Base-by-base conservation (phyloP, 805 yeast genomes). In the Zygosaccharomyces gambellarensis region DNA sequence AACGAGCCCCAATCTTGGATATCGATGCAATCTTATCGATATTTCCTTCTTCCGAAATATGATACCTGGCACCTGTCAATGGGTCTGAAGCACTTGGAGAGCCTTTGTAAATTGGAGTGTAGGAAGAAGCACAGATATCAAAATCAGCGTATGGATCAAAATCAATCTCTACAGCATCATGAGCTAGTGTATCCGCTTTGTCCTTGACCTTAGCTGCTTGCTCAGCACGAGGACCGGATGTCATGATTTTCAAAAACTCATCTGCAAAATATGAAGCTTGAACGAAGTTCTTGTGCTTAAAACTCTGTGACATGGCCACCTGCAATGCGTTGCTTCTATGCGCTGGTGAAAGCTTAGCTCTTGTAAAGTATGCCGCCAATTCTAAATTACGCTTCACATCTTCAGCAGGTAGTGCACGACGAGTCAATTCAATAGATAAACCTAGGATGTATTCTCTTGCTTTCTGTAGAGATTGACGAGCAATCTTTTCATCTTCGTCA, bases 311-410 rank as follows among this genome's bases (percentile, higher is more conserved):
- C 94, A 92, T 87, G 36, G 99, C 99, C 49, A 90, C 96, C 67
- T 89, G 95, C 60, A 90, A 76, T 10, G 98, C 96, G 63, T 89
- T 85, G 47, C 85, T 80, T 51, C 85, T 80, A 69, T 94, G 99
- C 6, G 85, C 84, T 31, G 87, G 83, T 55, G 85, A 88, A 59
- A 94, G 77, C 56, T 85, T 80, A 25, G 90, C 84, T 64, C 80
- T 83, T 11, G 99, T 89, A 75, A 94, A 95, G 71, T 92, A 92
- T 1, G 98, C 95, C 5, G 99, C 98, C 57, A 94, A 74, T 69
- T 94, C 98, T 63, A 94, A 76, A 68, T 89, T 90, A 55, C 98
- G 85, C 69, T 89, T 85, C 48, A 85, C 74, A 52, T 83, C 83
- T 28, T 78, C 77, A 9, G 83, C 75, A 29, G 85, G 87, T 50